Base-by-base conservation (phyloP, 352 stramenopile genomes). In the Phytophthora sojae region DNA sequence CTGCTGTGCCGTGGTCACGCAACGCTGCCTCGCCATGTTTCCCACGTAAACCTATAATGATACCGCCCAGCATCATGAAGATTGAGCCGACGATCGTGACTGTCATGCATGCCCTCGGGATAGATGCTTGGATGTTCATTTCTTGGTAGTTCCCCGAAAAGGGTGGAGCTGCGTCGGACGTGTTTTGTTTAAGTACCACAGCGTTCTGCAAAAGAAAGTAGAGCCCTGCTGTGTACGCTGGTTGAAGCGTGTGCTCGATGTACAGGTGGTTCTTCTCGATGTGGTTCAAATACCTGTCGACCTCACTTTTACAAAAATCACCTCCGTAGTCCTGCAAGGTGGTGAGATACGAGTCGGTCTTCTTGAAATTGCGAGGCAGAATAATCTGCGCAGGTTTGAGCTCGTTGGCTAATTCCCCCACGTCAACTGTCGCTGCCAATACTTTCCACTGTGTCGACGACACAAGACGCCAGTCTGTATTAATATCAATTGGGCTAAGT, bases 211-310 rank as follows among this genome's bases (percentile, higher is more conserved):
- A 82, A 8, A 82, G 42, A 32, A 74, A 81, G 61, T 70, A 82
- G 14, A 75, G 65, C 4, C 73, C 76, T 2, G 73, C 45, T 0
- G 73, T 82, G 45, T 84, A 81, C 17, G 67, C 57, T 8, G 71
- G 52, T 42, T 84, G 79, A 15, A 84, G 62, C 11, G 63, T 80
- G 26, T 65, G 42, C 21, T 83, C 73, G n/a, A 81, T 73, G 56
- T 86, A 83, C 25, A 83, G 3, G 35, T 86, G 73, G 23, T 82
- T 83, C 44, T 65, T 71, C 23, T 80, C 67, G n/a, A 71, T 35
- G 2, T 64, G 42, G 21, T 64, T 57, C 21, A 65, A 58, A 50
- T 65, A 25, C 21, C 44, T 65, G 21, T 64, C 44, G 21, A 57
- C 32, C 8, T 32, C n/a, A 4, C 12, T 8, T 19, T 19, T 23